These are phyloP conservation scores for Nigrospora oryzae DNA, from an alignment of 2,329 filamentous ascomycete species.

Conservation along the genomic window DNA sequence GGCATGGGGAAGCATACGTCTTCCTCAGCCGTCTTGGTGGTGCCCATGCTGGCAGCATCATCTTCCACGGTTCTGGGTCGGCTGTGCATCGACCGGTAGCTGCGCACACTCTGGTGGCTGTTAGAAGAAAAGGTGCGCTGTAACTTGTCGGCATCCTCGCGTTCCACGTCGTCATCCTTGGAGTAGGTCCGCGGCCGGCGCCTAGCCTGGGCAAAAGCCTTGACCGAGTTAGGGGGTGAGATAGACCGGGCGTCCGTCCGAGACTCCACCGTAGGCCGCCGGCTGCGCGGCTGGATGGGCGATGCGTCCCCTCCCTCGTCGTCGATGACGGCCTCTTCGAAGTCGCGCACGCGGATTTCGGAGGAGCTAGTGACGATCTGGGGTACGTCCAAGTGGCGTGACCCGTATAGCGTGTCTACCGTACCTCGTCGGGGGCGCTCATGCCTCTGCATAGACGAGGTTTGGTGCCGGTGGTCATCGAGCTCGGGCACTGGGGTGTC, in stretches of 20 bases:
- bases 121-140: constrained; percentile 64
- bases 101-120: constrained; percentile 52
- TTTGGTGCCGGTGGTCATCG: constrained; percentile 76
- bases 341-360: constrained; percentile 58
- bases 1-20: constrained; percentile 85
- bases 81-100: constrained; percentile 25
- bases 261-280: constrained; percentile 49
- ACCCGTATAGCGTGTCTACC: constrained; percentile 60
- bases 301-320: constrained; percentile 52
- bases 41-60: constrained; percentile 52
- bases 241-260: constrained; percentile 54
- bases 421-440: constrained; percentile 62
- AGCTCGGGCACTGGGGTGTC: constrained; percentile 71
- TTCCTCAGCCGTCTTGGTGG: constrained; percentile 68
- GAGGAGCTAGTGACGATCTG: constrained; percentile 27
- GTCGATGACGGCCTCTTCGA: constrained; percentile 77
- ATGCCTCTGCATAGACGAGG: constrained; percentile 48
- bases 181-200: constrained; percentile 70
- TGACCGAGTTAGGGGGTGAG: constrained; percentile 93
- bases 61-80: constrained; percentile 52
- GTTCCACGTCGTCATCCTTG: constrained; percentile 33
- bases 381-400: constrained; percentile 32
- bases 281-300: constrained; percentile 33
- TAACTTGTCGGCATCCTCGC: constrained; percentile 19
- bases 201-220: constrained; percentile 88